A percentile compares a stretch with the other conserved stretches of the same genome.
phyloP scores from a whole-genome alignment of 192 early-diverging fungal species.

The Coemansia sp. region DNA sequence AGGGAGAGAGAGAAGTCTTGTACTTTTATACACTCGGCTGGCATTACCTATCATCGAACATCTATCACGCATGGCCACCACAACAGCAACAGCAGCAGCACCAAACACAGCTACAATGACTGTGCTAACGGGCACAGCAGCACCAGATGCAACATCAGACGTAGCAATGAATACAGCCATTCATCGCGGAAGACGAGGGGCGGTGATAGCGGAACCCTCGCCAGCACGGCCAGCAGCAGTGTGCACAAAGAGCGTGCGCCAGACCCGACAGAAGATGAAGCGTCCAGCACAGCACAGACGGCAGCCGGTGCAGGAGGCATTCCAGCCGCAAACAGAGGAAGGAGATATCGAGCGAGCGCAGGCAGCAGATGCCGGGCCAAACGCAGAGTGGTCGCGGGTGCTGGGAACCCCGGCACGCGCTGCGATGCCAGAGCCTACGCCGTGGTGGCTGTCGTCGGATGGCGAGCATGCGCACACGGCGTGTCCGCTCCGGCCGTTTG shows the following conservation, averaged over 20 bases:
- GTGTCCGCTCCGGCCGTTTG: conserved; percentile 52
- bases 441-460: conserved; percentile 53
- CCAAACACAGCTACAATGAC: neutral
- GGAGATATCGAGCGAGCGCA: too few species aligned
- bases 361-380: neutral
- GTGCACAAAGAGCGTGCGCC: neutral
- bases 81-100: neutral
- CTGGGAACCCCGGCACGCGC: neutral
- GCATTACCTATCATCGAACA: neutral
- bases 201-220: neutral
- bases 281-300: neutral
- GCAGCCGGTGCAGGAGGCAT: neutral
- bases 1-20: neutral
- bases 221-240: neutral
- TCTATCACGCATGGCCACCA: conserved; percentile 13
- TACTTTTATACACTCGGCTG: too few species aligned
- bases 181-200: neutral
- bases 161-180: neutral
- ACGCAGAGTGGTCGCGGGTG: neutral
- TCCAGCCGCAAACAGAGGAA: conserved; percentile 2
- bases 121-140: too few species aligned
- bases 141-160: too few species aligned
- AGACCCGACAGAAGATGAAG: neutral
- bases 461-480: conserved; percentile 50
- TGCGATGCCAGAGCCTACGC: neutral